phyloP scores from a whole-genome alignment of 2,329 filamentous ascomycete genomes.

The Metarhizium anisopliae region DNA sequence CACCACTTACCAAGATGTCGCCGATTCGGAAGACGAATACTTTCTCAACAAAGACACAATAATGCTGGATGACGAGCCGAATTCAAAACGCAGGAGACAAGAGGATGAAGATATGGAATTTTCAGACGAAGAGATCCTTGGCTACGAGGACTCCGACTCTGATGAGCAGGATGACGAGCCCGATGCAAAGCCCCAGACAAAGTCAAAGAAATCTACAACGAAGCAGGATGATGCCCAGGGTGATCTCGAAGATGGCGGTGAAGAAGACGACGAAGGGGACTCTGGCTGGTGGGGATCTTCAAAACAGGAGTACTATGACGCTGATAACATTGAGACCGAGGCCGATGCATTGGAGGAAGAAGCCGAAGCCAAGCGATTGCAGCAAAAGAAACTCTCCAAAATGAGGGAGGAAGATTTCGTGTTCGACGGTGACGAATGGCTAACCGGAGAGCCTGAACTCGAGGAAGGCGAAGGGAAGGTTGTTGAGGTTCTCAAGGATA shows the following conservation, averaged over 20 bases:
- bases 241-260: conserved; percentile 48
- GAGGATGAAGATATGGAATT: conserved; percentile 59
- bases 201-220: conserved; percentile 11
- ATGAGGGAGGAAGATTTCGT: conserved; percentile 91
- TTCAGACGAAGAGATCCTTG: conserved; percentile 55
- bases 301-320: conserved; percentile 87
- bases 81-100: conserved; percentile 67
- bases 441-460: conserved; percentile 44
- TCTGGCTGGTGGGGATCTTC: conserved; percentile 78
- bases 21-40: conserved; percentile 91
- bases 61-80: conserved; percentile 71
- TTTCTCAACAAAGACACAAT: conserved; percentile 81
- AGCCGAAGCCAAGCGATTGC: conserved; percentile 75
- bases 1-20: conserved; percentile 70
- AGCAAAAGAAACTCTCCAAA: conserved; percentile 81
- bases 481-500: conserved; percentile 76
- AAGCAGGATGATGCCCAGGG: conserved; percentile 22
- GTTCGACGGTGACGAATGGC: conserved; percentile 85
- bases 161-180: conserved; percentile 31
- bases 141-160: conserved; percentile 34
- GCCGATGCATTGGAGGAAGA: conserved; percentile 80
- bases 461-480: conserved; percentile 53
- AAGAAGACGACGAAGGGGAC: conserved; percentile 47
- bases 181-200: conserved; percentile 4
- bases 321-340: conserved; percentile 61